Evolutionary conservation across 2,329 filamentous ascomycete genomes (phyloP), one percentile per base, ranked within the genome.

Genomic region (Ciborinia camelliae): DNA sequence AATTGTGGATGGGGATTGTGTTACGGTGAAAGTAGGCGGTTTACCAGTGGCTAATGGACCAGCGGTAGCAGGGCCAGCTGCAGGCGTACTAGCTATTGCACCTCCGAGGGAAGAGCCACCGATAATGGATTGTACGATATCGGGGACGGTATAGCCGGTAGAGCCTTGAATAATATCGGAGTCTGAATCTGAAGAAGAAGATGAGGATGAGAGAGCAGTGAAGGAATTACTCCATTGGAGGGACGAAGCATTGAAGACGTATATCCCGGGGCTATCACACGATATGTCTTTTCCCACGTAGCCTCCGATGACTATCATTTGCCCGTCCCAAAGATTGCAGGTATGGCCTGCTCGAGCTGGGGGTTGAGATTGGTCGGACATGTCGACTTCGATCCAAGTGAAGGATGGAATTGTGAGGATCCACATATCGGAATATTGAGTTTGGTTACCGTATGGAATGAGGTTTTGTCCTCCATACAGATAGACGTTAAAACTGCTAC

Each of bases 391-490:
- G 65, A 91, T 86, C 89, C 89, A 91, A 9, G 86, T 89, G 73
- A 92, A 92, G 0, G 85, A 84, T 0, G 89, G 89, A 37, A 92
- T 81, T 4, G 87, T 88, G 35, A 92, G 78, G 67, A 91, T 90
- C 85, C 88, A 91, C 79, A 90, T 86, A 71, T 92, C 88, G 32
- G 86, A 83, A 75, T 91, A 90, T 71, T 85, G 82, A 0, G 75
- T 79, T 73, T 85, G 82, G 39, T 77, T 74, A 63, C 77, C 86
- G 66, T 81, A 83, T 0, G 90, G 89, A 32, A 85, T 80, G 0
- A 92, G 79, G 68, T 90, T 90, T 73, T 92, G 90, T 0, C 90
- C 90, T 15, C 89, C 90, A 72, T 89, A 92, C 77, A 92, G 83
- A 76, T 92, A 91, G 52, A 93, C 82, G 72, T 92, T 90, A 73